Conservation (phyloP, 306 rosid species). For the Senna siamea region DNA sequence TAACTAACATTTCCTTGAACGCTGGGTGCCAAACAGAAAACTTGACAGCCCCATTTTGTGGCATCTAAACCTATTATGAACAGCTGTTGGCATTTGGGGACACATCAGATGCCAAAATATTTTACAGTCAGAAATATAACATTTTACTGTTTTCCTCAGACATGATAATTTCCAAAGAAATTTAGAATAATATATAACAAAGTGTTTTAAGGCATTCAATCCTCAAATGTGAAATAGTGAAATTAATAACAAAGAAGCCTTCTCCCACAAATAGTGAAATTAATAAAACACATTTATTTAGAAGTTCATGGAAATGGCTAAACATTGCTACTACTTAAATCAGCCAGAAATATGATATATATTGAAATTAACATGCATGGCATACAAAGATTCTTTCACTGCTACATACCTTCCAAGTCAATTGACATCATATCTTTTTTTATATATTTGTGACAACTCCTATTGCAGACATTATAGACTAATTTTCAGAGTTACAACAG, state of each 20-base stretch:
- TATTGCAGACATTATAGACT: conserved; percentile 15
- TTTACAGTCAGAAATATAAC: background rate
- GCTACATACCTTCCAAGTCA: too few species aligned
- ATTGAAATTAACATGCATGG: background rate
- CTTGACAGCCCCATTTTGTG: background rate
- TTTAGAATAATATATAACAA: background rate
- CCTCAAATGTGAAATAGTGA: conserved; percentile 4
- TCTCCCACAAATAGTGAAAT: too few species aligned
- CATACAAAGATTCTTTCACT: conserved; percentile 4
- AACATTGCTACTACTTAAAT: too few species aligned
- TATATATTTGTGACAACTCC: too few species aligned
- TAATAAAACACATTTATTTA: too few species aligned
- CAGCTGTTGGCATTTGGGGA: background rate
- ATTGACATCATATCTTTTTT: too few species aligned
- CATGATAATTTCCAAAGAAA: background rate
- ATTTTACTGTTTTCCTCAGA: background rate
- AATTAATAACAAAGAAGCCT: too few species aligned
- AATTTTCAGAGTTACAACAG: conserved; percentile 28
- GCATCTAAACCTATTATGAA: background rate
- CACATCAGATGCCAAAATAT: background rate
- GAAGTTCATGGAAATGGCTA: too few species aligned
- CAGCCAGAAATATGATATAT: too few species aligned
- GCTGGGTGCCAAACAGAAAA: background rate
- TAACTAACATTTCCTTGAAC: conserved; percentile 19
- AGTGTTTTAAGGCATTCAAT: background rate